These are phyloP conservation scores for Ganoderma resinaceum DNA, from an alignment of 1,284 basidiomycete genomes.

Conservation along the genomic window DNA sequence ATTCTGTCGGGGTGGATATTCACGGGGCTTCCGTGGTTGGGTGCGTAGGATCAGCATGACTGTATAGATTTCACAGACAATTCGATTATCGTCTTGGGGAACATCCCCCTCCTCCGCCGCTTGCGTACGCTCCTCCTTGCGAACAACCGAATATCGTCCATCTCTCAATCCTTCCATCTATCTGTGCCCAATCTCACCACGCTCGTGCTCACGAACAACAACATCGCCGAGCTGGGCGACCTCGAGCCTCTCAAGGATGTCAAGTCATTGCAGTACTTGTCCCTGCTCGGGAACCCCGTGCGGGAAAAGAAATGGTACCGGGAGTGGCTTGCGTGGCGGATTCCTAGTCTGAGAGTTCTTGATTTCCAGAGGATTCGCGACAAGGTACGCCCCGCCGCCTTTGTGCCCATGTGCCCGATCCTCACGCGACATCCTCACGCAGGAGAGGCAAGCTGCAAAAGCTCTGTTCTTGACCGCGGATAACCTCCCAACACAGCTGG, in stretches of 20 bases:
- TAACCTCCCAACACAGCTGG: conserved; percentile 81
- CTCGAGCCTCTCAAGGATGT: conserved; percentile 86
- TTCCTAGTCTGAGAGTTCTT: conserved; percentile 88
- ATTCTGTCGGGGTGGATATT: background rate
- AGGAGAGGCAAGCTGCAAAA: conserved; percentile 82
- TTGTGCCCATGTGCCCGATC: background rate
- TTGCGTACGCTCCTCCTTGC: conserved; percentile 83
- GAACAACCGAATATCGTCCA: conserved; percentile 87
- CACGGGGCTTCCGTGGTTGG: conserved; percentile 8
- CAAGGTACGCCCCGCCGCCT: conserved; percentile 68
- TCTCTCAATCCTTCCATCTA: conserved; percentile 82
- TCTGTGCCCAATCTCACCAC: conserved; percentile 87
- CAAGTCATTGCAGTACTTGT: conserved; percentile 81
- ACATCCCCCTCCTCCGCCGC: conserved; percentile 84
- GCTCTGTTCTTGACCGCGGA: conserved; percentile 81
- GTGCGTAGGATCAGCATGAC: conserved; percentile 85
- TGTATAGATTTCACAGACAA: conserved; percentile 97
- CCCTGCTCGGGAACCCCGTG: conserved; percentile 91
- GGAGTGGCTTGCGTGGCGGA: conserved; percentile 90
- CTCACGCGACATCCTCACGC: conserved; percentile 20
- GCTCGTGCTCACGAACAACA: conserved; percentile 81
- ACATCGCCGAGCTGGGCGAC: conserved; percentile 79
- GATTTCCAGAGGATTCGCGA: conserved; percentile 98
- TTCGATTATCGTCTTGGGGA: conserved; percentile 87
- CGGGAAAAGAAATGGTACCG: conserved; percentile 95